Evolutionary conservation across 306 rosid genomes (phyloP).

Genomic region (Myrica gale): DNA sequence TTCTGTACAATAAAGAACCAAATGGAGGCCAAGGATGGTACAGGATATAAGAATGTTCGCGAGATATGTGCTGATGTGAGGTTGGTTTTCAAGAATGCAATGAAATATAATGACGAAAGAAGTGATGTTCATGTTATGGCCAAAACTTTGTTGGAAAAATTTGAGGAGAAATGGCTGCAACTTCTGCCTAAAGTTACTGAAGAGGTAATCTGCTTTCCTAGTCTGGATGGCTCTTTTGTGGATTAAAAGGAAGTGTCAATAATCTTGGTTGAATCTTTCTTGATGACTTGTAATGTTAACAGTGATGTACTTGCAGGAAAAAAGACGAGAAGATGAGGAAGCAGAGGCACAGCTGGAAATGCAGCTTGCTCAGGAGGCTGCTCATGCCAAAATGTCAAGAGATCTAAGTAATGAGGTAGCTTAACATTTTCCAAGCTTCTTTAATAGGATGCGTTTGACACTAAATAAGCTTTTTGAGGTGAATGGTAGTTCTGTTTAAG

Average conservation of each 20-base stretch:
- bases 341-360: conserved; percentile 64
- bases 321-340: conserved; percentile 74
- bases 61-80: conserved; percentile 80
- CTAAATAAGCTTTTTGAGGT: not conserved
- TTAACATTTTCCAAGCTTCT: conserved; percentile 21
- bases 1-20: conserved; percentile 84
- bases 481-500: conserved; percentile 1
- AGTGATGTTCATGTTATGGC: conserved; percentile 93
- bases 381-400: conserved; percentile 74
- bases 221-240: conserved; percentile 8
- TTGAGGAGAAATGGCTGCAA: conserved; percentile 92
- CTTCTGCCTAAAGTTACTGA: conserved; percentile 83
- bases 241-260: not conserved
- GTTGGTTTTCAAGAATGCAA: conserved; percentile 81
- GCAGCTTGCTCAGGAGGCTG: conserved; percentile 85
- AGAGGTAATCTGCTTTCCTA: conserved; percentile 51
- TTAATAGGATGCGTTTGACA: conserved; percentile 7
- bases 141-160: conserved; percentile 73
- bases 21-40: conserved; percentile 83
- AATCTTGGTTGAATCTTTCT: conserved; percentile 13
- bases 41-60: conserved; percentile 79
- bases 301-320: conserved; percentile 56
- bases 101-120: conserved; percentile 82
- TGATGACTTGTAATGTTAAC: conserved; percentile 20
- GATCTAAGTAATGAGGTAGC: conserved; percentile 74